These are phyloP conservation scores for Coniophora puteana DNA, from an alignment of 1,284 basidiomycete species.

Conservation along the genomic window DNA sequence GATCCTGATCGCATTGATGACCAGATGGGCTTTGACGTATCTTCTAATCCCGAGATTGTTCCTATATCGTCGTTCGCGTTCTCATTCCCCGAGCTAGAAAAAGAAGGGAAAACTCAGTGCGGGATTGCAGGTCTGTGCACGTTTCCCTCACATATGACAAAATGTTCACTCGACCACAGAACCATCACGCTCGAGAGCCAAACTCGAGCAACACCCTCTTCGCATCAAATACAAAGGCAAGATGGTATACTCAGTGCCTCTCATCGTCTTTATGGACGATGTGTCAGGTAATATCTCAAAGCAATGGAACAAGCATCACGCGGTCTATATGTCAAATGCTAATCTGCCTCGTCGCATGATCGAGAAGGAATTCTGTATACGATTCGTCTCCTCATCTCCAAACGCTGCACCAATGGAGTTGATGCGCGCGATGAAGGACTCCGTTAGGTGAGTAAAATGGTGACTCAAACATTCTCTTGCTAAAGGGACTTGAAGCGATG, in stretches of 20 bases:
- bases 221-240: slow-evolving; percentile 12
- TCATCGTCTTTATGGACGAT: slow-evolving; percentile 24
- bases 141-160: no score
- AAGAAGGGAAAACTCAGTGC: no score
- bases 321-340: slow-evolving; percentile 18
- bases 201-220: slow-evolving; percentile 16
- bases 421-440: slow-evolving; percentile 14
- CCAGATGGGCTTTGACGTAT: slow-evolving; percentile 13
- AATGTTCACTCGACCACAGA: no score
- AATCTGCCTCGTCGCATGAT: slow-evolving; percentile 18
- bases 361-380: slow-evolving; percentile 20
- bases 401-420: slow-evolving; percentile 20
- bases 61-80: slow-evolving; percentile 8
- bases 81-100: no score
- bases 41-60: slow-evolving; percentile 8
- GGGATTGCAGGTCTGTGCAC: no score
- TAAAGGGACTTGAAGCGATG: neutral
- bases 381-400: slow-evolving; percentile 23
- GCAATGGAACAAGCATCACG: slow-evolving; percentile 27
- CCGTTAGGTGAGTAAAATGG: slow-evolving; percentile 14
- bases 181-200: no score
- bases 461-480: neutral
- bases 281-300: slow-evolving; percentile 26
- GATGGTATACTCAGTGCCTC: slow-evolving; percentile 15
- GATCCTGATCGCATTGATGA: no score